phyloP scores from a whole-genome alignment of 495 filamentous ascomycete genomes.

The Haplographium delicatum region DNA sequence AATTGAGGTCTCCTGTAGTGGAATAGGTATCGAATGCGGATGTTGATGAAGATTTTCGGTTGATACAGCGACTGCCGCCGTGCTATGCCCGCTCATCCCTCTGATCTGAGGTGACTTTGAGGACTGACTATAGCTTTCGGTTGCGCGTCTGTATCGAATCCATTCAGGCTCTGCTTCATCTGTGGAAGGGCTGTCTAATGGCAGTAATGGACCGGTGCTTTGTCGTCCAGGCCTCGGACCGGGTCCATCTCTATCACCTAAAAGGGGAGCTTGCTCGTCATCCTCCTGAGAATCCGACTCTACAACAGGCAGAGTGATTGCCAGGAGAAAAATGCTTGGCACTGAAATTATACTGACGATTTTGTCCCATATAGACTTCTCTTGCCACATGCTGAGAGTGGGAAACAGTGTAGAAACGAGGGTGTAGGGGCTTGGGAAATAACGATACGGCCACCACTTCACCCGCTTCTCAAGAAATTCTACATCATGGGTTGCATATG shows the following conservation, averaged over 20 bases:
- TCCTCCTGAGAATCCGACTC: slow-evolving; percentile 55
- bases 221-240: slow-evolving; percentile 1
- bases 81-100: slow-evolving; percentile 13
- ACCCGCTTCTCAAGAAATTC: slow-evolving; percentile 32
- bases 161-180: slow-evolving; percentile 45
- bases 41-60: slow-evolving; percentile 18
- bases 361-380: slow-evolving; percentile 73
- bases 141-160: slow-evolving; percentile 43
- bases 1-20: slow-evolving; percentile 5
- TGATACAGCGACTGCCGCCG: slow-evolving; percentile 20
- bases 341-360: slow-evolving; percentile 72
- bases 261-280: slow-evolving; percentile 33
- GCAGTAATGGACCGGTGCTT: slow-evolving; percentile 7
- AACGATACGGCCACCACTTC: slow-evolving; percentile 68
- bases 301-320: slow-evolving; percentile 88
- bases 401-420: slow-evolving; percentile 78
- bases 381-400: slow-evolving; percentile 71
- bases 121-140: slow-evolving; percentile 1
- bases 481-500: neutral
- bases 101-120: slow-evolving; percentile 6
- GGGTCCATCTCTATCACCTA: neutral
- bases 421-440: slow-evolving; percentile 65
- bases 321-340: slow-evolving; percentile 85
- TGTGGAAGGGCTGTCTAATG: slow-evolving; percentile 20
- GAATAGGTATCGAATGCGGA: slow-evolving; percentile 12